Conservation (phyloP, 257 asterid species). For the Fraxinus pennsylvanica region DNA sequence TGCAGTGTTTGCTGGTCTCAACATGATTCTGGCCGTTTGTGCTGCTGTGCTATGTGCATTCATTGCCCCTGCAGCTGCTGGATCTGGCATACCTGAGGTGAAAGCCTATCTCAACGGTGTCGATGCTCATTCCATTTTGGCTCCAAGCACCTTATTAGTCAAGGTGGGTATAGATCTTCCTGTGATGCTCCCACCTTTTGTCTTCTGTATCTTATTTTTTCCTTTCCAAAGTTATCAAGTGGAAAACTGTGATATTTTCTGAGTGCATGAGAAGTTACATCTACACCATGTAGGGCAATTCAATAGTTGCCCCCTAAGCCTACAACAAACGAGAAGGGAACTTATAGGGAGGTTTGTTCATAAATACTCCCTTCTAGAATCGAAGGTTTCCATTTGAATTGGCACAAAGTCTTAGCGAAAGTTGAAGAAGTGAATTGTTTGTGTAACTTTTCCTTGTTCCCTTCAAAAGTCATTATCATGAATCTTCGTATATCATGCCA, state of each 20-base stretch:
- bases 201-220: neutral
- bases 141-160: conserved; percentile 91
- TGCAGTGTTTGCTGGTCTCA: conserved; percentile 64
- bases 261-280: neutral
- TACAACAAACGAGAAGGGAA: neutral
- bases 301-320: neutral
- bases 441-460: neutral
- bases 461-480: neutral
- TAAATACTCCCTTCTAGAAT: neutral
- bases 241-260: neutral
- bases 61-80: conserved; percentile 97
- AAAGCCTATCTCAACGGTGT: conserved; percentile 96
- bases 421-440: neutral
- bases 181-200: neutral
- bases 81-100: conserved; percentile 99
- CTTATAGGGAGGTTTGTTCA: neutral
- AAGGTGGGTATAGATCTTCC: conserved; percentile 51
- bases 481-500: neutral
- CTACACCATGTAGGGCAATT: neutral
- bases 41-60: conserved; percentile 83
- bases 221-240: neutral
- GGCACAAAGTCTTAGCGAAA: neutral
- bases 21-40: conserved; percentile 54
- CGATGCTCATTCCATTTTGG: conserved; percentile 94
- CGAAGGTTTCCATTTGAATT: neutral